These are phyloP conservation scores for Colletotrichum sp. DNA, from an alignment of 2,329 filamentous ascomycete species.

Conservation along the genomic window DNA sequence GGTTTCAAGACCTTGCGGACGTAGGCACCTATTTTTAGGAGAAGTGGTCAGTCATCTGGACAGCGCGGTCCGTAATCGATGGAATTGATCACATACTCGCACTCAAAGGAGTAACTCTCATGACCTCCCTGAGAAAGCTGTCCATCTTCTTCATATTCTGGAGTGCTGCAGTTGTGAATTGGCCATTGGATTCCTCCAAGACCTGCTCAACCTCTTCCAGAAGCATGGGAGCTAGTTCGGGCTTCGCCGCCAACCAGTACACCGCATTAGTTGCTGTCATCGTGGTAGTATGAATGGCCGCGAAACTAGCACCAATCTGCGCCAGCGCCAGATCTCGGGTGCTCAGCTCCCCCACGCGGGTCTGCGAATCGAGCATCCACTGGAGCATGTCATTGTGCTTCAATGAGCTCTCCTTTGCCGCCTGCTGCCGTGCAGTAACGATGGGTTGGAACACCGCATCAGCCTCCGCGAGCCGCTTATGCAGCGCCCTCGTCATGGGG, in stretches of 20 bases:
- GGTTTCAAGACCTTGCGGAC: slow-evolving; percentile 49
- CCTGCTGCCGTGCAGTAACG: background rate
- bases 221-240: slow-evolving; percentile 54
- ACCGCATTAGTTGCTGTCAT: slow-evolving; percentile 43
- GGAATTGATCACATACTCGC: background rate
- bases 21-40: background rate
- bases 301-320: slow-evolving; percentile 49
- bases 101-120: slow-evolving; percentile 45
- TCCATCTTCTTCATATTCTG: slow-evolving; percentile 42
- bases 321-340: slow-evolving; percentile 42
- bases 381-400: slow-evolving; percentile 38
- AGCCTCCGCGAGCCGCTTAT: background rate
- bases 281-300: slow-evolving; percentile 57
- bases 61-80: accelerated
- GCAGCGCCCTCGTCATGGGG: background rate
- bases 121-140: slow-evolving; percentile 41
- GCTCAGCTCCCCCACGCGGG: slow-evolving; percentile 33
- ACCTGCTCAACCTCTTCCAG: slow-evolving; percentile 53
- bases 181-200: slow-evolving; percentile 35
- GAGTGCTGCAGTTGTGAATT: slow-evolving; percentile 37
- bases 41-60: background rate
- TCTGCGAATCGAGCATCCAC: slow-evolving; percentile 46
- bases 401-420: background rate
- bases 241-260: slow-evolving; percentile 55
- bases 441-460: background rate